A percentile compares a stretch with the other conserved stretches of the same genome.
phyloP scores from a whole-genome alignment of 106 monocot species.

The Dendrobium officinale region DNA sequence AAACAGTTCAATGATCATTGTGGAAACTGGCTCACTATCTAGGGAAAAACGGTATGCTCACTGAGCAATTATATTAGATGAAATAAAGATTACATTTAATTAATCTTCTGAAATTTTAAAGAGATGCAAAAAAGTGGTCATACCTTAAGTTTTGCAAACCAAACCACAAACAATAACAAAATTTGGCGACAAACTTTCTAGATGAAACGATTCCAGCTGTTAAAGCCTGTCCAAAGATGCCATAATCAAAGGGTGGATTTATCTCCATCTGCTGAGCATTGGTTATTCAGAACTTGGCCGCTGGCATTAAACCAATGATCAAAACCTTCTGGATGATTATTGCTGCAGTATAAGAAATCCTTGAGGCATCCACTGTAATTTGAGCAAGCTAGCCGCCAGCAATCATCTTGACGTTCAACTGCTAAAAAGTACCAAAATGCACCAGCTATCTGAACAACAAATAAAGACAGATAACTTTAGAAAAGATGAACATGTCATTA shows the following conservation, averaged over 20 bases:
- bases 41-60: not conserved
- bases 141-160: slow-evolving; percentile 90
- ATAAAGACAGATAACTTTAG: not conserved
- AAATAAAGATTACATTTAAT: not conserved
- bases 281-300: slow-evolving; percentile 4
- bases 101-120: not conserved
- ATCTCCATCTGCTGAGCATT: slow-evolving; percentile 19
- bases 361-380: slow-evolving; percentile 20
- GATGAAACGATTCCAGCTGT: slow-evolving; percentile 50
- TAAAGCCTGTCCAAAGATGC: slow-evolving; percentile 61
- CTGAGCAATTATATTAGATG: not conserved
- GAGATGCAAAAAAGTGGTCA: not conserved
- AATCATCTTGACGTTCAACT: slow-evolving; percentile 73
- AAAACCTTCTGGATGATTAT: slow-evolving; percentile 19
- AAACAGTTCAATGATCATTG: not conserved
- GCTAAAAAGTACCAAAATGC: slow-evolving; percentile 89
- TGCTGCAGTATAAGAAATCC: slow-evolving; percentile 48
- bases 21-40: not conserved
- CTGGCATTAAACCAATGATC: slow-evolving; percentile 29
- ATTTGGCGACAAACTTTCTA: slow-evolving; percentile 49
- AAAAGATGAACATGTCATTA: slow-evolving; percentile 4
- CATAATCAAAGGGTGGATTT: slow-evolving; percentile 40
- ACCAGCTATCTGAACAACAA: slow-evolving; percentile 61
- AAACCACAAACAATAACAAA: slow-evolving; percentile 86
- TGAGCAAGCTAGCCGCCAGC: slow-evolving; percentile 56